Evolutionary conservation across 2,329 filamentous ascomycete genomes (phyloP).

Genomic region (Kalmusia sp.): DNA sequence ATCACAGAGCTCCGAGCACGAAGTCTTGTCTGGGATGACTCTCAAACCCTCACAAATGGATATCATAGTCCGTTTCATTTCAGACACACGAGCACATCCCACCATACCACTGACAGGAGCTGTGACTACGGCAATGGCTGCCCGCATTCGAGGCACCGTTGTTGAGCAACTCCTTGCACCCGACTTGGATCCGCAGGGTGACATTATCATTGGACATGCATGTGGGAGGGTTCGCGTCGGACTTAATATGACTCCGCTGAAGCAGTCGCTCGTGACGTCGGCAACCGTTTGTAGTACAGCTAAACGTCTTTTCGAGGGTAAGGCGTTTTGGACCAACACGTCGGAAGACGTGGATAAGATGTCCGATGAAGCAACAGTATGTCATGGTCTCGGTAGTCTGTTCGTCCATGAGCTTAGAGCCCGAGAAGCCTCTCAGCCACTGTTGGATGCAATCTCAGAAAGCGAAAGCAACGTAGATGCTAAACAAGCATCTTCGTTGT

Average conservation of each 20-base stretch:
- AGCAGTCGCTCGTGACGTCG: conserved; percentile 30
- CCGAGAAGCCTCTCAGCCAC: conserved; percentile 17
- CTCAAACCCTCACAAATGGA: conserved; percentile 44
- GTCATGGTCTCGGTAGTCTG: conserved; percentile 30
- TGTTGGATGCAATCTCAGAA: too few relatives aligned
- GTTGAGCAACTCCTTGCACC: conserved; percentile 40
- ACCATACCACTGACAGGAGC: conserved; percentile 53
- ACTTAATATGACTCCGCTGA: conserved; percentile 34
- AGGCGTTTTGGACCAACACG: conserved; percentile 31
- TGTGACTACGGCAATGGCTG: conserved; percentile 51
- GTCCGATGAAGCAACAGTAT: conserved; percentile 2
- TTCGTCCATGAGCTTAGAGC: conserved; percentile 26
- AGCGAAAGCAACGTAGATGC: too few relatives aligned
- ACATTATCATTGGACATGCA: conserved; percentile 49
- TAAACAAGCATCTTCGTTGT: too few relatives aligned
- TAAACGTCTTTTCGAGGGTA: conserved; percentile 46
- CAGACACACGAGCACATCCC: conserved; percentile 53
- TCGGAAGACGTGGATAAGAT: conserved; percentile 9
- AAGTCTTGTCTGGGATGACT: conserved; percentile 47
- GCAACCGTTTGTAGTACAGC: conserved; percentile 48
- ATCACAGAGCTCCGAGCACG: conserved; percentile 48
- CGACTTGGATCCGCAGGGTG: conserved; percentile 31
- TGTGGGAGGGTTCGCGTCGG: conserved; percentile 48
- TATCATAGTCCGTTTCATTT: conserved; percentile 53
- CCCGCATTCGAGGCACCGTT: conserved; percentile 44